Conservation (phyloP, 495 filamentous ascomycete species). For the Tuber borchii region DNA sequence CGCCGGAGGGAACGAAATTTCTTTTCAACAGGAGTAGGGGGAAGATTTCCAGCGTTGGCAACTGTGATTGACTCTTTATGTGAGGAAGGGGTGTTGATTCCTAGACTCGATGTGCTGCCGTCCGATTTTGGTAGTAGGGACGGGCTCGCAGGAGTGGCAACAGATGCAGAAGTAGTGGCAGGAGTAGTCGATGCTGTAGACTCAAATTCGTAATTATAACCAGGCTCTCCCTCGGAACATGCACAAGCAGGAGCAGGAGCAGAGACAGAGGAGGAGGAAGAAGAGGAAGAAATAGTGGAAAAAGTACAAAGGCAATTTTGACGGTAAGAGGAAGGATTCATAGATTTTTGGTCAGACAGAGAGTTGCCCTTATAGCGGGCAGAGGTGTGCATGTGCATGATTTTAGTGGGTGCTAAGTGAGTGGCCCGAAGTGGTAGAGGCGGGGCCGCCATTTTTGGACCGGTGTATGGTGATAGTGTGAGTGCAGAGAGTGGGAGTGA, state of each 20-base stretch:
- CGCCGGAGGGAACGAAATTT: conserved; percentile 32
- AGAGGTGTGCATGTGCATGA: conserved; percentile 34
- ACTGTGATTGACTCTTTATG: not conserved
- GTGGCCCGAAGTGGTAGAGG: conserved; percentile 30
- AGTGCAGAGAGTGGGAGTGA: conserved; percentile 13
- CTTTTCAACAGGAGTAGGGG: too few species aligned
- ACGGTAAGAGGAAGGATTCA: not conserved
- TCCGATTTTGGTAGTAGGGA: not conserved
- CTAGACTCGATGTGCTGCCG: not conserved
- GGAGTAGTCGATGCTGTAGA: conserved; percentile 14
- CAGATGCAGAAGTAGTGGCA: conserved; percentile 4
- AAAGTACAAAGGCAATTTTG: conserved; percentile 19
- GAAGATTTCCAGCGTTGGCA: conserved; percentile 16
- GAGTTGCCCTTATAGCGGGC: conserved; percentile 39
- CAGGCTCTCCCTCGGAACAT: not conserved
- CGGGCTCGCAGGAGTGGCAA: not conserved
- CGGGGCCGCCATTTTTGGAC: conserved; percentile 19
- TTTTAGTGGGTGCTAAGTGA: conserved; percentile 35
- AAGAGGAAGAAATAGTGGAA: conserved; percentile 3
- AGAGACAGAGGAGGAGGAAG: conserved; percentile 21
- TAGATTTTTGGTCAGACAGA: conserved; percentile 17
- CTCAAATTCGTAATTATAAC: not conserved
- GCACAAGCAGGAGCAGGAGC: not conserved
- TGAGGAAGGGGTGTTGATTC: not conserved
- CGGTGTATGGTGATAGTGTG: conserved; percentile 22